Conservation (phyloP, 2,329 filamentous ascomycete genomes). For the Microascus cirrosus region DNA sequence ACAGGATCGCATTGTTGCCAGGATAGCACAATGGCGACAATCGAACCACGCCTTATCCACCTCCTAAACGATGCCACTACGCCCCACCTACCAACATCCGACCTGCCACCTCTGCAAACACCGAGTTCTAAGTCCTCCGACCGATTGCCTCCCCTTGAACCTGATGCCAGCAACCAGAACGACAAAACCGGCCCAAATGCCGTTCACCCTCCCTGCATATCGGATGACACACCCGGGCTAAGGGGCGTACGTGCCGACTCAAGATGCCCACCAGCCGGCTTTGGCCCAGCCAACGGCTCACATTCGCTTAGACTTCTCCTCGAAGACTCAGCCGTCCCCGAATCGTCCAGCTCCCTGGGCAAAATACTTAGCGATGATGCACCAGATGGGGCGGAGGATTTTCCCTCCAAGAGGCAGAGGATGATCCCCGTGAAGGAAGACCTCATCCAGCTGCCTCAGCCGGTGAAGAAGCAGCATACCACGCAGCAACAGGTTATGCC, state of each 20-base stretch:
- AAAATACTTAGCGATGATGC: conserved; percentile 32
- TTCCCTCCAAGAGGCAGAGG: conserved; percentile 37
- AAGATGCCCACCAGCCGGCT: conserved; percentile 8
- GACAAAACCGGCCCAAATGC: conserved; percentile 1
- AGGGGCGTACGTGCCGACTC: conserved; percentile 7
- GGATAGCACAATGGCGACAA: conserved; percentile 45
- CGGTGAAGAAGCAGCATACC: conserved; percentile 53
- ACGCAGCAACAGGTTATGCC: conserved; percentile 44
- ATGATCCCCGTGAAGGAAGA: conserved; percentile 43
- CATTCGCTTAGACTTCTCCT: conserved; percentile 28
- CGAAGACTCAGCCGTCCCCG: conserved; percentile 23
- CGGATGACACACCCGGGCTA: not conserved
- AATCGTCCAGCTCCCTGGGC: conserved; percentile 30
- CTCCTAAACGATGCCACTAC: conserved; percentile 46
- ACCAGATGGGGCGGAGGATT: conserved; percentile 30
- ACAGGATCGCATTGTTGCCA: conserved; percentile 2
- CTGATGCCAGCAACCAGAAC: conserved; percentile 26
- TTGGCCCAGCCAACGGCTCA: conserved; percentile 5
- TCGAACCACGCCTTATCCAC: conserved; percentile 57
- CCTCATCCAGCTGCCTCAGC: conserved; percentile 52
- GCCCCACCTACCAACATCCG: conserved; percentile 34
- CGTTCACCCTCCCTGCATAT: not conserved
- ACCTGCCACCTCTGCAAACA: conserved; percentile 43
- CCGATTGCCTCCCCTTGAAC: conserved; percentile 39
- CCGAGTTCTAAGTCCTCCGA: conserved; percentile 26